Percentiles rank a stretch among this genome's conserved stretches.
phyloP scores from a whole-genome alignment of 768 basidiomycete species.

The Xerocomellus amylosporus region DNA sequence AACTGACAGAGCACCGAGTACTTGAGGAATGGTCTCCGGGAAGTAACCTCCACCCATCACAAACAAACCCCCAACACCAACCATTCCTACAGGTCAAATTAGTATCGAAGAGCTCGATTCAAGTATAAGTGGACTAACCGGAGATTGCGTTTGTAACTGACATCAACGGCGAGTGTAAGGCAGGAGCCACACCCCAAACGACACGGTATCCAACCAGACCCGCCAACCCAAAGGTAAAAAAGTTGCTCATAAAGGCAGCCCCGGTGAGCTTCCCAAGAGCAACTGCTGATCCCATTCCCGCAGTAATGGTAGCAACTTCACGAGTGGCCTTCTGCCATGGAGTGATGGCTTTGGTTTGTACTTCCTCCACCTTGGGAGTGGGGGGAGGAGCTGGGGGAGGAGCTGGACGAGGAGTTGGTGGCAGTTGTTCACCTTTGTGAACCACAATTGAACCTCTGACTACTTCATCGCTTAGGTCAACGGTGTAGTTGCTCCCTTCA shows the following conservation, averaged over 20 bases:
- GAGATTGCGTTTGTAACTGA: constrained; percentile 89
- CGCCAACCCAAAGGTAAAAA: constrained; percentile 86
- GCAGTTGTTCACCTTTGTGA: constrained; percentile 62
- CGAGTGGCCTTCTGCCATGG: constrained; percentile 82
- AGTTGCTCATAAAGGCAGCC: constrained; percentile 82
- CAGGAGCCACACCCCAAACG: constrained; percentile 87
- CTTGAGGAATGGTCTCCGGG: constrained; percentile 78
- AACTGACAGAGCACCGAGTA: constrained; percentile 78
- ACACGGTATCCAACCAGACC: constrained; percentile 85
- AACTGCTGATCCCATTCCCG: constrained; percentile 70
- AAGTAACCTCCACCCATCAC: constrained; percentile 88
- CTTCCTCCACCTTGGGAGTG: constrained; percentile 43
- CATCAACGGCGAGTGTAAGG: constrained; percentile 87
- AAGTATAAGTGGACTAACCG: constrained; percentile 42
- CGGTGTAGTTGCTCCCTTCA: constrained; percentile 54
- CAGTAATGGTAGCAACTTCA: constrained; percentile 71
- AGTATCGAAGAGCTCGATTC: not conserved
- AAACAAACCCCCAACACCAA: constrained; percentile 82
- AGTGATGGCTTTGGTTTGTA: constrained; percentile 58
- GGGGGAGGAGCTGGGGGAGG: constrained; percentile 61
- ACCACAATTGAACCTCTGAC: constrained; percentile 76
- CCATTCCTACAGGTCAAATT: constrained; percentile 48
- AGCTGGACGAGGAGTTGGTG: constrained; percentile 64
- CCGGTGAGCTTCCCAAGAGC: constrained; percentile 79
- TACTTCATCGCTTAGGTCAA: constrained; percentile 82